Base-by-base conservation (phyloP, 2,329 filamentous ascomycete species). In the Tolypocladium inflatum region DNA sequence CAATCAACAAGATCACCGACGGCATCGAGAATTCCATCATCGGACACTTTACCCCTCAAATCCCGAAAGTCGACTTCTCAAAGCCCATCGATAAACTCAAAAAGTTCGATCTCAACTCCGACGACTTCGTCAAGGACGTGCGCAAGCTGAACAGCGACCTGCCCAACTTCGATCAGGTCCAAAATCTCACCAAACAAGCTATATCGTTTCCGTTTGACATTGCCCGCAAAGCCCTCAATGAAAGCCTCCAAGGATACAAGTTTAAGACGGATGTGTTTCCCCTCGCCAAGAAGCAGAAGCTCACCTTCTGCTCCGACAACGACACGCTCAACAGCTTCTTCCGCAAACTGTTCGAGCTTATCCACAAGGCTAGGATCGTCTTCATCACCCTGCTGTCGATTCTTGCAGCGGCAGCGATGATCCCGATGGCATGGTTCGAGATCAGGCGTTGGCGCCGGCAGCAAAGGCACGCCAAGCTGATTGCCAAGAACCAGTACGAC, bases 301-400 rank as follows among this genome's bases (percentile, higher is more conserved):
- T 99, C 56, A 87, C 82, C 1, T 97, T 99, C 76, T 99, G 94
- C 77, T 90, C 90, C 48, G 85, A 91, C 68, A 91, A 94, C 73
- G 82, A 90, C 63, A 85, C 83, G 38, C 88, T 99, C 72, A 85
- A 87, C 67, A 79, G 86, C 62, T 97, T 97, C 77, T 99, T 99
- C 72, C 77, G 86, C 58, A 79, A 79, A 15, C 78, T 97, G 1
- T 83, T 84, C 55, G 74, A 83, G 33, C 78, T 91, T 51, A 83
- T 87, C n/a, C 74, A 80, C 57, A 80, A 82, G 23, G 89, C 89
- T 53, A 85, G 85, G 67, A 89, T 86, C 60, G 82, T 88, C 54
- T 91, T 95, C 68, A 81, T 96, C 56, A 85, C 81, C n/a, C 80
- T 91, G 19, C 78, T 97, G 42, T 74, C 87, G 54, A 71, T 90